phyloP scores from a whole-genome alignment of 345 rosid species.

The Dipteronia dyeriana region DNA sequence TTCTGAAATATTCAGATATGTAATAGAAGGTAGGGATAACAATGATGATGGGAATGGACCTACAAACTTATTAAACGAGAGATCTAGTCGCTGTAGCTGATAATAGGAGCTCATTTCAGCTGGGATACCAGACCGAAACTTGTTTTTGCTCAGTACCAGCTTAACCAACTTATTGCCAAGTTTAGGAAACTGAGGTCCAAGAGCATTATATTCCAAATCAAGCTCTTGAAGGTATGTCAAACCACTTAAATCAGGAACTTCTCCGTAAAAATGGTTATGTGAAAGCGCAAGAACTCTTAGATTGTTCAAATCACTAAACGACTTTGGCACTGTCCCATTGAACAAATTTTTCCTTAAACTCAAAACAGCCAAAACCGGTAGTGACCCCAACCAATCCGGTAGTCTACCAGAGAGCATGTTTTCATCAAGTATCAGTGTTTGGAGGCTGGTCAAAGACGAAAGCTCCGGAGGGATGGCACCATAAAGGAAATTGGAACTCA shows the following conservation, averaged over 20 bases:
- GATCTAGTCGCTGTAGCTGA: conserved; percentile 80
- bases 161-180: conserved; percentile 70
- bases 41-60: conserved; percentile 73
- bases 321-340: conserved; percentile 71
- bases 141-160: conserved; percentile 76
- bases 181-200: conserved; percentile 74
- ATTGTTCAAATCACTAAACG: conserved; percentile 58
- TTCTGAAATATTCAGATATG: conserved; percentile 63
- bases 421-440: conserved; percentile 77
- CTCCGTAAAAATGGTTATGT: conserved; percentile 68
- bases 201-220: conserved; percentile 80
- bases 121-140: conserved; percentile 78
- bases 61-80: conserved; percentile 72
- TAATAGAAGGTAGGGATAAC: conserved; percentile 68
- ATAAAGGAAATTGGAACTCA: conserved; percentile 73
- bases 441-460: conserved; percentile 58
- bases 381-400: conserved; percentile 64
- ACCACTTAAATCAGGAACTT: conserved; percentile 64
- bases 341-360: conserved; percentile 75
- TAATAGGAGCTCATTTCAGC: conserved; percentile 53
- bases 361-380: conserved; percentile 62
- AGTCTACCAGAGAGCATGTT: conserved; percentile 70
- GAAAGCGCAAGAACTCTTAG: conserved; percentile 87
- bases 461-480: conserved; percentile 70
- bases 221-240: conserved; percentile 86